Evolutionary conservation across 768 basidiomycete species (phyloP).

Genomic region (Mrakia gelida): DNA sequence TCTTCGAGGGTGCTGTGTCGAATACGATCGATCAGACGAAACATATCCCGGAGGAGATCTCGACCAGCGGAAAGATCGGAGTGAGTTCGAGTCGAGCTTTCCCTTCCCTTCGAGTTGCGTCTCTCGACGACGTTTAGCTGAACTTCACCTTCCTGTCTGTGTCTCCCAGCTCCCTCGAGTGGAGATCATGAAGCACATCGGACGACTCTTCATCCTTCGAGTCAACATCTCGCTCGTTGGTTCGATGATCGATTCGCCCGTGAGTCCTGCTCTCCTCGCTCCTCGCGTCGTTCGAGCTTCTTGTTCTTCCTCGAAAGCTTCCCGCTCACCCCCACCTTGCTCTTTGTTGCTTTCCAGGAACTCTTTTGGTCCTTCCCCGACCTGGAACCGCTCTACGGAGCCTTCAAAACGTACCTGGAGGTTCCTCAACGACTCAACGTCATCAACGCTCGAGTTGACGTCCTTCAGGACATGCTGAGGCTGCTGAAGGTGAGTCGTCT

Average conservation of each 20-base stretch:
- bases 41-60: constrained; percentile 87
- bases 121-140: not conserved
- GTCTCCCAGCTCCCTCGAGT: not conserved
- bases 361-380: constrained; percentile 73
- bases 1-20: constrained; percentile 91
- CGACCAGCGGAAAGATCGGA: constrained; percentile 90
- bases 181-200: constrained; percentile 98
- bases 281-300: too few species aligned
- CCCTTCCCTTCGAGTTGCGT: too few species aligned
- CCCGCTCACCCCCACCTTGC: too few species aligned
- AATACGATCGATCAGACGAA: constrained; percentile 94
- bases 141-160: not conserved
- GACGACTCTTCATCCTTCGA: constrained; percentile 84
- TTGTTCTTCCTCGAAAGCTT: too few species aligned
- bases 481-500: constrained; percentile 67
- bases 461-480: constrained; percentile 94
- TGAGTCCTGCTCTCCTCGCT: too few species aligned
- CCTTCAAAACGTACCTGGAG: constrained; percentile 83
- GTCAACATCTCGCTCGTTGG: constrained; percentile 77
- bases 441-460: constrained; percentile 89
- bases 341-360: not conserved
- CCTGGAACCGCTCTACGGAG: constrained; percentile 76
- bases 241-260: constrained; percentile 18
- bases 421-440: constrained; percentile 89
- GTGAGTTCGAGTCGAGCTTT: constrained; percentile 41